Evolutionary conservation across 2,329 filamentous ascomycete species (phyloP).

Genomic region (Aureobasidium sp.): DNA sequence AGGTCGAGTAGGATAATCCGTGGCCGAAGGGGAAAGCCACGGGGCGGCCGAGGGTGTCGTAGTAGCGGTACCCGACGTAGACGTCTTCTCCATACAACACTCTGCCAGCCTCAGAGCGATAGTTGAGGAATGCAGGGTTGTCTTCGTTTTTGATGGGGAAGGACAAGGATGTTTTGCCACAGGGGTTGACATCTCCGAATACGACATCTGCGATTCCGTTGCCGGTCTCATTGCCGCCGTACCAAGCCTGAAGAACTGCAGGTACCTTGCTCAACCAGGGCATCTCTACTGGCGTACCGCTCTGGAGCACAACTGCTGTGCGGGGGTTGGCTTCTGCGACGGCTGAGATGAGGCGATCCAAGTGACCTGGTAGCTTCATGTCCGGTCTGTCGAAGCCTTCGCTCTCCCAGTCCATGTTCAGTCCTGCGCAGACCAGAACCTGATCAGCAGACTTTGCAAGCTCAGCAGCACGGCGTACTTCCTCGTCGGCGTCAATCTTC

Average conservation of each 20-base stretch:
- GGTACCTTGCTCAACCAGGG: slow-evolving; percentile 60
- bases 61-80: slow-evolving; percentile 66
- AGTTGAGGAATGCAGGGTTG: slow-evolving; percentile 64
- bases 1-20: slow-evolving; percentile 69
- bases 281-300: slow-evolving; percentile 65
- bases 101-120: slow-evolving; percentile 60
- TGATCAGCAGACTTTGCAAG: slow-evolving; percentile 64
- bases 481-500: slow-evolving; percentile 51
- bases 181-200: slow-evolving; percentile 65
- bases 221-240: slow-evolving; percentile 78
- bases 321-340: slow-evolving; percentile 60
- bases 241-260: slow-evolving; percentile 69
- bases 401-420: slow-evolving; percentile 71
- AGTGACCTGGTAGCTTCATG: slow-evolving; percentile 52
- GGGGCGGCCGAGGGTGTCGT: slow-evolving; percentile 52
- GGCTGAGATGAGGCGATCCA: slow-evolving; percentile 57
- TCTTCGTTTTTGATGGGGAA: slow-evolving; percentile 47
- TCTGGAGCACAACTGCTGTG: slow-evolving; percentile 67
- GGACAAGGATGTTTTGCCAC: slow-evolving; percentile 64
- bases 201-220: slow-evolving; percentile 73
- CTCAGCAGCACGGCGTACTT: slow-evolving; percentile 57
- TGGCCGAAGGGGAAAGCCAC: slow-evolving; percentile 70
- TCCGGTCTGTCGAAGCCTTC: slow-evolving; percentile 58
- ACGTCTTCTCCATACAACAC: slow-evolving; percentile 65
- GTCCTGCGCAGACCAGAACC: slow-evolving; percentile 67